Evolutionary conservation across 495 filamentous ascomycete genomes (phyloP), one percentile per base, ranked within the genome.

Genomic region (Tuber brumale): DNA sequence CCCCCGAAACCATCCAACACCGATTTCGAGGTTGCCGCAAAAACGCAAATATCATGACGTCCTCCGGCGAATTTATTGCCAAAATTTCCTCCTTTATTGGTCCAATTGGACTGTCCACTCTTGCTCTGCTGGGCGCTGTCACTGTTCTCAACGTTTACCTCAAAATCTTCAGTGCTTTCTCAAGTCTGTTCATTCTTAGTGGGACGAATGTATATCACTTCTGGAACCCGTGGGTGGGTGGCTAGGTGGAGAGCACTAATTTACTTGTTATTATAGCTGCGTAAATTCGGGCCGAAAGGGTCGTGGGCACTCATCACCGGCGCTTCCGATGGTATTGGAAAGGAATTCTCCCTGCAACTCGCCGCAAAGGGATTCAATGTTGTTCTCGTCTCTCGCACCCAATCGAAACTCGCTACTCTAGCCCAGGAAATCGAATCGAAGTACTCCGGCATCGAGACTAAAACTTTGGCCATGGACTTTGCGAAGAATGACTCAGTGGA

Each of bases 241-340:
- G 72, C 35, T 31, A 43, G 35, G n/a, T 70, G 57, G 46, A 72
- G 45, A 46, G 45, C 80, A 77, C 69, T 74, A 69, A 74, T 71
- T 41, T 71, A 66, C 44, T 74, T 21, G 39, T 46, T 16, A 51
- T 45, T 72, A 71, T 74, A 99, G 95, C 91, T 99, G 74, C 90
- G 89, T 76, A 93, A 90, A 77, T 97, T 97, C 86, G 96, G 94
- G 79, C 91, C 91, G 77, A 94, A 93, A 81, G 94, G 94, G 76
- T 94, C 90, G 81, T 99, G 94, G 94, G 95, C 94, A 35, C 88
- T 99, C 69, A 88, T 99, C 35, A 98, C 96, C 70, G 96, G 96
- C 79, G 95, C 96, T 74, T 97, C 94, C 19, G 95, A 98, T 86
- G 96, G 96, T 77, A 89, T 99, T 73, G 96, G 96, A 81, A 97